These are phyloP conservation scores for Purpureocillium takamizusanense DNA, from an alignment of 2,329 filamentous ascomycete genomes.

Conservation along the genomic window DNA sequence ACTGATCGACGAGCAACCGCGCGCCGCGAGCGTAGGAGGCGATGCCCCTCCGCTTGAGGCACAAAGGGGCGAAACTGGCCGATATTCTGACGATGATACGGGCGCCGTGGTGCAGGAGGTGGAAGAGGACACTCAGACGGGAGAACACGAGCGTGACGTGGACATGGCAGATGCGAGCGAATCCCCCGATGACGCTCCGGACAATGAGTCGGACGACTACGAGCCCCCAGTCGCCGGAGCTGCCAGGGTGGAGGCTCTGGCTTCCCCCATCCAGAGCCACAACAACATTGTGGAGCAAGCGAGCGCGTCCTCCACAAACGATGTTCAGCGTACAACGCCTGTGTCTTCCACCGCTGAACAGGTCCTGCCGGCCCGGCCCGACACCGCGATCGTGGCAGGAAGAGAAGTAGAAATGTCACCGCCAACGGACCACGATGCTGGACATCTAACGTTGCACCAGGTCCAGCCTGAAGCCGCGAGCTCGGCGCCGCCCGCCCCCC, in stretches of 20 bases:
- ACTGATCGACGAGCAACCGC: too few species aligned
- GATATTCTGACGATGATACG: too few species aligned
- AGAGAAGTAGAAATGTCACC: conserved; percentile 32
- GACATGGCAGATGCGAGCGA: conserved; percentile 11
- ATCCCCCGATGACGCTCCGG: conserved; percentile 28
- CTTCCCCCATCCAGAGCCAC: background rate
- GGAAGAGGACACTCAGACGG: background rate
- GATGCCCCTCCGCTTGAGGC: too few species aligned
- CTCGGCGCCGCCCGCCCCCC: conserved; percentile 3
- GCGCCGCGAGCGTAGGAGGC: too few species aligned
- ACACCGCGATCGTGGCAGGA: conserved; percentile 14
- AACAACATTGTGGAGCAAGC: too few species aligned
- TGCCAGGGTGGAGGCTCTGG: conserved; percentile 4
- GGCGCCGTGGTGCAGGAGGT: background rate
- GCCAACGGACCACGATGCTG: background rate
- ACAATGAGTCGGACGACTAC: conserved; percentile 39
- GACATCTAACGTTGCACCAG: conserved; percentile 13
- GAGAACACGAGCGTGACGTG: conserved; percentile 3
- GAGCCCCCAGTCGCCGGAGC: conserved; percentile 39
- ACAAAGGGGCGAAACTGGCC: too few species aligned
- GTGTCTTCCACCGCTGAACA: conserved; percentile 7
- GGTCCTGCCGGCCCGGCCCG: conserved; percentile 19
- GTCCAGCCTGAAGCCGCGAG: conserved; percentile 5
- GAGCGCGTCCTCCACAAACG: too few species aligned
- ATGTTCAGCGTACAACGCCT: too few species aligned